phyloP scores from a whole-genome alignment of 2,329 filamentous ascomycete species.

The Blastomyces percursus region DNA sequence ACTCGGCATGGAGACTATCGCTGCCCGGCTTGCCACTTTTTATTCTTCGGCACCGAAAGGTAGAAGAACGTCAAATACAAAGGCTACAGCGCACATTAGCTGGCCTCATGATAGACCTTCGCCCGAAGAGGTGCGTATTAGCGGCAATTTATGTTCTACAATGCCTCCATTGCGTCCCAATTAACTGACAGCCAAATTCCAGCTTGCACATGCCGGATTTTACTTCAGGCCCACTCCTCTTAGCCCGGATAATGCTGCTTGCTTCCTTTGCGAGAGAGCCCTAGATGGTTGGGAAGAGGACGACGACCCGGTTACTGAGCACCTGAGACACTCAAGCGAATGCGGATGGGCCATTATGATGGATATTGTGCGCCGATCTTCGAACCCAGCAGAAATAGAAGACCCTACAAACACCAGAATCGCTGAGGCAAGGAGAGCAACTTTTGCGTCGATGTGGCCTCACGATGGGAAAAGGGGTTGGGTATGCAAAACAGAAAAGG shows the following conservation, averaged over 20 bases:
- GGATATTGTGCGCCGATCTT: slow-evolving; percentile 43
- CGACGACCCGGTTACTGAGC: slow-evolving; percentile 74
- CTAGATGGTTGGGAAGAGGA: slow-evolving; percentile 86
- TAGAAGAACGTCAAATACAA: slow-evolving; percentile 55
- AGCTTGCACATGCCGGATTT: slow-evolving; percentile 88
- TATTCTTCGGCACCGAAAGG: slow-evolving; percentile 55
- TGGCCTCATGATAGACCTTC: slow-evolving; percentile 71
- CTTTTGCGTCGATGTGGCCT: slow-evolving; percentile 78
- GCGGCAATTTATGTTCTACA: background rate
- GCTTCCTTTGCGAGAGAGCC: slow-evolving; percentile 73
- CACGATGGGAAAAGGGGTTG: slow-evolving; percentile 80
- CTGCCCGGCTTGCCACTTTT: slow-evolving; percentile 74
- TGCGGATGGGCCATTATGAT: slow-evolving; percentile 79
- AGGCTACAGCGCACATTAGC: slow-evolving; percentile 47
- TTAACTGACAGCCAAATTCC: slow-evolving; percentile 12
- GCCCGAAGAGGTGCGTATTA: slow-evolving; percentile 48
- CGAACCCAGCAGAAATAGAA: slow-evolving; percentile 44
- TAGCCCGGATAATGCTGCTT: slow-evolving; percentile 77
- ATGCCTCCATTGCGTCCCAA: slow-evolving; percentile 17
- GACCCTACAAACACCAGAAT: slow-evolving; percentile 65
- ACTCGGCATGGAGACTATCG: slow-evolving; percentile 49
- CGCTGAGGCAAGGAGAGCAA: slow-evolving; percentile 65
- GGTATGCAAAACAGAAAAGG: slow-evolving; percentile 83
- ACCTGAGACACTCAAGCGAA: slow-evolving; percentile 66
- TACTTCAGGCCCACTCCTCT: slow-evolving; percentile 67